Conservation (phyloP, 202 grass and related monocot genomes). For the Musa balbisiana region DNA sequence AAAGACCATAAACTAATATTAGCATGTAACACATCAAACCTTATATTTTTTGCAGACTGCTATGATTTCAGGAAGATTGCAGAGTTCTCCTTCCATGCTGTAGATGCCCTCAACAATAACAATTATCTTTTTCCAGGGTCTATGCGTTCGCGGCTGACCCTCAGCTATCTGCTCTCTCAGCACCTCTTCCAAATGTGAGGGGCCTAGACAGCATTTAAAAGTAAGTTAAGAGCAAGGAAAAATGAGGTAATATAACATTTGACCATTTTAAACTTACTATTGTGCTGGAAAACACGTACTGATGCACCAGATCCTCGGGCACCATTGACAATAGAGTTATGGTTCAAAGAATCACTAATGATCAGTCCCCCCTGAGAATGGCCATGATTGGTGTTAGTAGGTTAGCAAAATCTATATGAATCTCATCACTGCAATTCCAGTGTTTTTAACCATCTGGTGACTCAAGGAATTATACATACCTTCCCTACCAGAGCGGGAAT, state of each 20-base stretch:
- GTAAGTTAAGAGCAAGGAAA: neutral
- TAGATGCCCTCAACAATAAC: conserved; percentile 97
- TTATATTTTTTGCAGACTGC: conserved; percentile 97
- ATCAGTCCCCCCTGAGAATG: conserved; percentile 67
- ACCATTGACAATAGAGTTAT: conserved; percentile 96
- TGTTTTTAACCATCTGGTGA: too few relatives aligned
- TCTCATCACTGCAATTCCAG: neutral
- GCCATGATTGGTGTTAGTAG: conserved; percentile 22
- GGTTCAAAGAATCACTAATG: conserved; percentile 89
- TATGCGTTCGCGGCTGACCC: conserved; percentile 78
- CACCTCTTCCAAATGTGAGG: conserved; percentile 87
- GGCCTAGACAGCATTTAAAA: conserved; percentile 30
- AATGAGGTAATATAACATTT: neutral
- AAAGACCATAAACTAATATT: neutral
- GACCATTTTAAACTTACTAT: conserved; percentile 50
- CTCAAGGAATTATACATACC: conserved; percentile 29
- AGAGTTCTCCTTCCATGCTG: conserved; percentile 96
- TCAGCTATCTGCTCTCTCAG: conserved; percentile 79
- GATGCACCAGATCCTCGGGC: conserved; percentile 80
- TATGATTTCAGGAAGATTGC: conserved; percentile 86
- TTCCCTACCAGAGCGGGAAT: conserved; percentile 76
- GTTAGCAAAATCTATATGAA: neutral
- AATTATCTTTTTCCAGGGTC: conserved; percentile 96
- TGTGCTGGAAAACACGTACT: conserved; percentile 88
- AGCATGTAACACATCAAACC: conserved; percentile 27